Conservation (phyloP, 371 early-diverging fungal genomes). For the Mucor irregularis region DNA sequence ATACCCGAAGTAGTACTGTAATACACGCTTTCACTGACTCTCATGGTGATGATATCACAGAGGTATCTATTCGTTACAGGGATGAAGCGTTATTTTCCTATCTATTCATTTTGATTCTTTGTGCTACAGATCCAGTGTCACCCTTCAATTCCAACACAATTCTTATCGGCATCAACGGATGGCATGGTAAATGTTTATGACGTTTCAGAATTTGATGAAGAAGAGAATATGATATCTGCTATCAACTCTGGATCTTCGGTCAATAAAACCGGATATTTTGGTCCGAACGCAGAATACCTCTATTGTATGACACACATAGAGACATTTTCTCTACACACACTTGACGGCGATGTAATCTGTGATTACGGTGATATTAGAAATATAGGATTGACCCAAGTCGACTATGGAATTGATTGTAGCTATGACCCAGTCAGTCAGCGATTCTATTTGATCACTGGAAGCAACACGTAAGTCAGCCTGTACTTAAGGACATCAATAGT, state of each 20-base stretch:
- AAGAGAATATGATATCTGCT: constrained; percentile 82
- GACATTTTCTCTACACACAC: constrained; percentile 72
- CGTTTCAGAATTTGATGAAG: constrained; percentile 75
- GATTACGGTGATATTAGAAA: constrained; percentile 82
- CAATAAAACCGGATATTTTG: constrained; percentile 85
- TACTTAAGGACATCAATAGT: too few species aligned
- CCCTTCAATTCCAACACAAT: constrained; percentile 56
- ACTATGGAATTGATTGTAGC: constrained; percentile 84
- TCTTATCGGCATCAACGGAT: constrained; percentile 76
- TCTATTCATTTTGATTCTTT: not conserved
- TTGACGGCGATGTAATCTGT: constrained; percentile 61
- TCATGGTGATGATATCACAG: constrained; percentile 91
- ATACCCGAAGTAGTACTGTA: constrained; percentile 47
- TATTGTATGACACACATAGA: constrained; percentile 88
- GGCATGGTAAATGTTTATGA: constrained; percentile 79
- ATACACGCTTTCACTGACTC: constrained; percentile 74
- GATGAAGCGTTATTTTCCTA: not conserved
- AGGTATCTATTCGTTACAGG: constrained; percentile 17
- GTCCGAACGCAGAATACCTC: constrained; percentile 82
- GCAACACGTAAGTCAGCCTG: constrained; percentile 55
- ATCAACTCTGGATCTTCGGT: constrained; percentile 84
- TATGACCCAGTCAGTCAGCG: constrained; percentile 72
- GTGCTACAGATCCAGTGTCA: constrained; percentile 83
- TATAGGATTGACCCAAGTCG: constrained; percentile 54
- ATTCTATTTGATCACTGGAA: constrained; percentile 82